phyloP scores from a whole-genome alignment of 2,329 filamentous ascomycete species.

The Cercospora berteroae region DNA sequence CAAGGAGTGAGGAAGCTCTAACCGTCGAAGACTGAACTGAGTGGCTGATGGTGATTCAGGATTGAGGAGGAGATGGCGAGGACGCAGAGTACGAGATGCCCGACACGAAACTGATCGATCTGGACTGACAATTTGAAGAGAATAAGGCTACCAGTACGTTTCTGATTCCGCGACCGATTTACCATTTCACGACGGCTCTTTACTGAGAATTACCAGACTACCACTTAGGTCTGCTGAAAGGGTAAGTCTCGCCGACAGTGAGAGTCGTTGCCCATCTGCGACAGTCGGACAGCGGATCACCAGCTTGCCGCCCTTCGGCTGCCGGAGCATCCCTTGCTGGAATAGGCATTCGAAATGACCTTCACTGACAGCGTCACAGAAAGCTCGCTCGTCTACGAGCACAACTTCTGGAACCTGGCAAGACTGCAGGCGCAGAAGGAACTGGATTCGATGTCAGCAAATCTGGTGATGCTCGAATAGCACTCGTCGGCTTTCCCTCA shows the following conservation, averaged over 20 bases:
- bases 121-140: conserved; percentile 58
- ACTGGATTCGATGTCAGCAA: conserved; percentile 88
- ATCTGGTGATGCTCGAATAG: conserved; percentile 92
- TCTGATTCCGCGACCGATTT: conserved; percentile 3
- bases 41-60: conserved; percentile 52
- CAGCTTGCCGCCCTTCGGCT: too few species aligned
- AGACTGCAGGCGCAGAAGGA: conserved; percentile 73
- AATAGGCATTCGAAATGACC: background rate
- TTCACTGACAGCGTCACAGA: conserved; percentile 50
- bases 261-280: background rate
- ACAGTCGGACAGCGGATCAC: too few species aligned
- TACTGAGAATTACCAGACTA: conserved; percentile 67
- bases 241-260: conserved; percentile 56
- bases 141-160: conserved; percentile 95
- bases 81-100: conserved; percentile 80
- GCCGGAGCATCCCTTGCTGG: background rate
- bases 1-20: conserved; percentile 72
- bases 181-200: background rate
- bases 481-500: conserved; percentile 96
- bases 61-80: conserved; percentile 99
- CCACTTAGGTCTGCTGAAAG: conserved; percentile 95
- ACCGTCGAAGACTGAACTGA: too few species aligned
- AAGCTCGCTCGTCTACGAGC: conserved; percentile 94
- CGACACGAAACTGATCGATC: background rate
- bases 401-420: conserved; percentile 87